Evolutionary conservation across 129 eudicot genomes (phyloP).

Genomic region (sunflower (Helianthus annuus)): HanXRQr2.0-SUNRISE NC_035443.2:176570269-176570768

Average conservation of each 20-base stretch:
- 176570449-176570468: constrained; percentile 7
- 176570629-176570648: not conserved
- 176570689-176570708: not conserved
- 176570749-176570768: not conserved
- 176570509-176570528: not conserved
- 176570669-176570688: not conserved
- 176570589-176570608: not conserved
- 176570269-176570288: not conserved
- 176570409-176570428: constrained; percentile 89
- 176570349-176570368: constrained; percentile 79
- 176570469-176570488: not conserved
- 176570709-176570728: not conserved
- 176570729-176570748: constrained; percentile 1
- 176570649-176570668: not conserved
- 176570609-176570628: not conserved
- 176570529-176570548: not conserved
- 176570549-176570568: constrained; percentile 6
- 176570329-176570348: constrained; percentile 90
- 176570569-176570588: too few relatives aligned
- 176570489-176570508: not conserved
- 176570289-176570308: constrained; percentile 21
- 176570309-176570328: constrained; percentile 54
- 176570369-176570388: constrained; percentile 96
- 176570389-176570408: constrained; percentile 85
- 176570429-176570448: constrained; percentile 73